Evolutionary conservation across 1,284 basidiomycete species (phyloP), one percentile per base, ranked within the genome.

Genomic region (Filobasidium uniguttulatum): DNA sequence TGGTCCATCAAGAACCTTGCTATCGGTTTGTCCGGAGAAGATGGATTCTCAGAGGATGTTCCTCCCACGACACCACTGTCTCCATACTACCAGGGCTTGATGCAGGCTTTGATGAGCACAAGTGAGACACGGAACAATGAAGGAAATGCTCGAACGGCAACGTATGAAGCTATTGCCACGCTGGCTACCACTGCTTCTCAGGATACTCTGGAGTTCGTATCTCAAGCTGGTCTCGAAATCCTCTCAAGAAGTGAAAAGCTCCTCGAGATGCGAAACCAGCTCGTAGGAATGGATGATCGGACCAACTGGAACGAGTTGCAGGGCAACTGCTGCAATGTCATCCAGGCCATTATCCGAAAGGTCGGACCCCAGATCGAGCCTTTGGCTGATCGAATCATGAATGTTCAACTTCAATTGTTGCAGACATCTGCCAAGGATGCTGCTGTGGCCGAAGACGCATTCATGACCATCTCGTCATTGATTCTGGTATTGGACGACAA

Each of bases 261-360:
- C 22, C 71, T 97, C 41, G 72, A 70, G 48, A 79, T 97, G 71
- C 82, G 52, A 79, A 85, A 85, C 68, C 93, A 98, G 72, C 84
- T 98, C 47, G 75, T 99, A 40, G 94, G 93, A 46, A 76, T 83
- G 37, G 93, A 99, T 69, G 93, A 99, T 66, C 81, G 88, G 58
- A 93, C 93, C 71, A 98, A 97, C 74, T 97, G 93, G 89, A 93
- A 91, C 64, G 93, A 99, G 68, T 75, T 99, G 36, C 91, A 97
- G 69, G 85, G 87, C 71, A 94, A 93, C 71, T 78, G 97, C 62
- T 96, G 90, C 70, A 83, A 83, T 55, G 85, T 94, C 43, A 74
- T 89, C 51, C 66, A 91, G 84, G 80, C 79, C 62, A 80, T 89
- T 28, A 80, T 89, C 55, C 83, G 87, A 52, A 84, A 90, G 69